A percentile compares a stretch with the other conserved stretches of the same genome.
Evolutionary conservation across 306 rosid genomes (phyloP).

Genomic region (Pueraria montana): DNA sequence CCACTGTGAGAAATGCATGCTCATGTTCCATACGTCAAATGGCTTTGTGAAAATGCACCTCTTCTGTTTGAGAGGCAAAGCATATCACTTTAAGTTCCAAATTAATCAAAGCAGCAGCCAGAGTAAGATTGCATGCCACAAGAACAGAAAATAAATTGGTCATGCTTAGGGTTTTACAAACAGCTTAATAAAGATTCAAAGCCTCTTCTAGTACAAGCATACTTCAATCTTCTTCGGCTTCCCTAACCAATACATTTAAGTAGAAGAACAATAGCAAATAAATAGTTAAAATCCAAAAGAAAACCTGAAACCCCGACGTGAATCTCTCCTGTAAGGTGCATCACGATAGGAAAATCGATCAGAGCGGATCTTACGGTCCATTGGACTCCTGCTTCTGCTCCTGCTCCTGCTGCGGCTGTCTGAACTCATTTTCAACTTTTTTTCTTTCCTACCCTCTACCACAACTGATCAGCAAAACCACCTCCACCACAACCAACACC

Average conservation of each 20-base stretch:
- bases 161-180: slow-evolving; percentile 27
- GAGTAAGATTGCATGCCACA: slow-evolving; percentile 16
- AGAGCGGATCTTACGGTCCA: slow-evolving; percentile 93
- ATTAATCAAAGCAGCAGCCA: slow-evolving; percentile 38
- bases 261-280: slow-evolving; percentile 46
- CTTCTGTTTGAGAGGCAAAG: neutral
- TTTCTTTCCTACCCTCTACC: slow-evolving; percentile 66
- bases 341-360: slow-evolving; percentile 95
- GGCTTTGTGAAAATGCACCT: neutral
- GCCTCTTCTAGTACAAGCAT: slow-evolving; percentile 46
- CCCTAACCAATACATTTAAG: slow-evolving; percentile 49
- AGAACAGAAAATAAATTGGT: slow-evolving; percentile 9
- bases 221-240: slow-evolving; percentile 43
- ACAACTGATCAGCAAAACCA: slow-evolving; percentile 73
- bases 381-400: slow-evolving; percentile 96
- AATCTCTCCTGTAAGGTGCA: slow-evolving; percentile 97
- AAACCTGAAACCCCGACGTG: slow-evolving; percentile 99
- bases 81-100: neutral
- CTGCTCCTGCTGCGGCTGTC: slow-evolving; percentile 95
- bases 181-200: slow-evolving; percentile 5
- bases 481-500: slow-evolving; percentile 75
- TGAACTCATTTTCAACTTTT: slow-evolving; percentile 79
- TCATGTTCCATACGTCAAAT: slow-evolving; percentile 16
- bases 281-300: slow-evolving; percentile 57
- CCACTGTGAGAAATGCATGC: slow-evolving; percentile 7